Percentiles rank a stretch among this genome's conserved stretches.
Conservation (phyloP, 768 basidiomycete genomes). For the Boletus subparvulus region DNA sequence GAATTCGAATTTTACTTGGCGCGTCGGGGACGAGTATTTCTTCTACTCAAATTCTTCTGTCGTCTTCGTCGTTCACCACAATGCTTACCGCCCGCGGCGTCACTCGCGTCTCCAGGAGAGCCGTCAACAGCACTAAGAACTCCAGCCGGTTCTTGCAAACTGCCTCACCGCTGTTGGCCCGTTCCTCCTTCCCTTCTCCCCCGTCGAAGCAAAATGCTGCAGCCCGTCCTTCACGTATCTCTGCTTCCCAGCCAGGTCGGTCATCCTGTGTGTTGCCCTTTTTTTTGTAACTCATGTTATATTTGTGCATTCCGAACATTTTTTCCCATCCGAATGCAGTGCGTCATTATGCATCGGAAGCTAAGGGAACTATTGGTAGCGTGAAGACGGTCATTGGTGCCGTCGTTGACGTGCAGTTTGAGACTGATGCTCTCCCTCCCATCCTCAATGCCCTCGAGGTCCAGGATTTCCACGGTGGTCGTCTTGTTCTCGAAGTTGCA, state of each 20-base stretch:
- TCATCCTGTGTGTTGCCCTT: conserved; percentile 12
- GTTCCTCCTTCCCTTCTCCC: conserved; percentile 46
- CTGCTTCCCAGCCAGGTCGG: conserved; percentile 55
- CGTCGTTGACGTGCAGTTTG: conserved; percentile 99
- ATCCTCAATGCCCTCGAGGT: conserved; percentile 99
- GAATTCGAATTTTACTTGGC: conserved; percentile 22
- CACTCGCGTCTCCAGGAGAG: conserved; percentile 84
- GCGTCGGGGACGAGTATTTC: conserved; percentile 32
- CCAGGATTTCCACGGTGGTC: conserved; percentile 88
- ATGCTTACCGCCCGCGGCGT: conserved; percentile 90
- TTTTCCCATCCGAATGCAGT: conserved; percentile 37
- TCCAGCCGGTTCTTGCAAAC: conserved; percentile 82
- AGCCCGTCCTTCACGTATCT: conserved; percentile 49
- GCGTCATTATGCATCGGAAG: conserved; percentile 91
- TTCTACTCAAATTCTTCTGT: conserved; percentile 25
- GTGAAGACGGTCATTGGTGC: conserved; percentile 99
- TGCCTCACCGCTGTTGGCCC: conserved; percentile 56
- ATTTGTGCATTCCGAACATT: background rate
- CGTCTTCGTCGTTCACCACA: conserved; percentile 40
- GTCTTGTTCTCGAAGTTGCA: conserved; percentile 98
- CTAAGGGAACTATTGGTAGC: conserved; percentile 66
- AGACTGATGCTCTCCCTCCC: conserved; percentile 84
- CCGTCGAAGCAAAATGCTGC: conserved; percentile 45
- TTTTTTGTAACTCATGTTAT: background rate
- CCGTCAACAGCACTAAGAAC: conserved; percentile 71